Base-by-base conservation (phyloP, 2,329 filamentous ascomycete species). In the Ophioceras dolichostomum region DNA sequence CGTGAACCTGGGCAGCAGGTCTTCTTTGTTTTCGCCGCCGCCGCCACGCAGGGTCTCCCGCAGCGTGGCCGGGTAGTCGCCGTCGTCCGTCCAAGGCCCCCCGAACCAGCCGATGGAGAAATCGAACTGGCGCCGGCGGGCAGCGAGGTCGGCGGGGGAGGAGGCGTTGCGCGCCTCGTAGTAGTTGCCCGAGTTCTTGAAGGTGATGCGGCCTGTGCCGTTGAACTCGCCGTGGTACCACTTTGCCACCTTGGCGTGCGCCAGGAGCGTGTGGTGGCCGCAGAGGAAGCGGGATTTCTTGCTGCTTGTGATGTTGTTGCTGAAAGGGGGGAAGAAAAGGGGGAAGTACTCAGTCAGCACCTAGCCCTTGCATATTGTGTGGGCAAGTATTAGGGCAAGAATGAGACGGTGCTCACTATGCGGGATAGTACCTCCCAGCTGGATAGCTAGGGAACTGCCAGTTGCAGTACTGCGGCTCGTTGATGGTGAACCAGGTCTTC, bases 201-300 rank as follows among this genome's bases (percentile, higher is more conserved):
- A 48, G 0, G 62, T 60, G 7, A 75, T 59, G 38, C 63, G 62
- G 0, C 68, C 70, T 0, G 53, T 59, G 18, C 67, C 70, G 3
- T 64, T 58, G 22, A 76, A 56, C 17, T 68, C 64, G 7, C 73
- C 64, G 32, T 67, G 63, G 50, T 76, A 75, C 52, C 66, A 75
- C 47, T 65, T 62, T 30, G 63, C 67, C 0, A 70, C 57, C 17
- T 61, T 55, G 0, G 67, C 67, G 12, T 26, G 22, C 12, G 22
- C 22, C 22, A 26, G 22, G 8, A 26, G 22, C 8, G 22, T 26
- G 22, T 26, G 12, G 22, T 26, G 22, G 8, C 22, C 22, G 22
- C 22, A 26, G 22, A 26, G 22, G 22, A 26, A 26, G 22, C 22
- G 22, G 22, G 22, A 26, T 12, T 26, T 26, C 8, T 26, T 12